A percentile compares a stretch with the other conserved stretches of the same genome.
These are phyloP conservation scores for Blastocystis sp. DNA, from an alignment of 352 stramenopile genomes.

Conservation along the genomic window DNA sequence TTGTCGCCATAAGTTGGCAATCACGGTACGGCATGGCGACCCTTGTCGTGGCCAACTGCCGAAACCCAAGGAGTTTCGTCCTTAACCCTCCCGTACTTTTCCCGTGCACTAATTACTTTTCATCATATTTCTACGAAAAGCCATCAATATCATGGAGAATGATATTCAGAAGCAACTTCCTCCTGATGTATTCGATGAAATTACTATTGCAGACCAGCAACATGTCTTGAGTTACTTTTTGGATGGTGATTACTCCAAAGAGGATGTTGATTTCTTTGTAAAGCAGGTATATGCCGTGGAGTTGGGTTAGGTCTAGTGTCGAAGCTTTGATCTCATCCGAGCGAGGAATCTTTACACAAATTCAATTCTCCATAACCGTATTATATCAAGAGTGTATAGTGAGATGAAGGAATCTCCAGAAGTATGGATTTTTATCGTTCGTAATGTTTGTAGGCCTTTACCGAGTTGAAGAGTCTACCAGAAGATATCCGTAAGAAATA, in stretches of 20 bases:
- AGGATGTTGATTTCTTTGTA: constrained; percentile 12
- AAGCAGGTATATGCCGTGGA: background rate
- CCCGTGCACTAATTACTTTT: no score
- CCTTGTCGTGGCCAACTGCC: no score
- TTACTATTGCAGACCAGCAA: constrained; percentile 7
- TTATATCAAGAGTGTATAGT: background rate
- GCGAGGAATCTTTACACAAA: constrained; percentile 37
- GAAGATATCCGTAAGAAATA: background rate
- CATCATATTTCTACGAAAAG: no score
- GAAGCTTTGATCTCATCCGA: constrained; percentile 61
- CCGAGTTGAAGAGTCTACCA: background rate
- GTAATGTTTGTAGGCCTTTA: background rate
- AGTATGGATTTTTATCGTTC: background rate
- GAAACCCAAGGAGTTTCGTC: no score
- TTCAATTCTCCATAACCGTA: background rate
- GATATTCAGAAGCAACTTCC: background rate
- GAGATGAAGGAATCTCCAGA: constrained; percentile 34
- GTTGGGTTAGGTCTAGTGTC: background rate
- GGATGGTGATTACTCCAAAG: constrained; percentile 31
- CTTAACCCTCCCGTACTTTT: no score
- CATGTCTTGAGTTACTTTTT: constrained; percentile 56
- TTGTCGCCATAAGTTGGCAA: no score
- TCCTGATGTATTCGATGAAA: constrained; percentile 42
- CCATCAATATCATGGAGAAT: no score
- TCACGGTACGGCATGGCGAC: no score